Percentiles rank a stretch among this genome's conserved stretches.
Evolutionary conservation across 2,329 filamentous ascomycete species (phyloP).

Genomic region (Penicillium corylophilum): DNA sequence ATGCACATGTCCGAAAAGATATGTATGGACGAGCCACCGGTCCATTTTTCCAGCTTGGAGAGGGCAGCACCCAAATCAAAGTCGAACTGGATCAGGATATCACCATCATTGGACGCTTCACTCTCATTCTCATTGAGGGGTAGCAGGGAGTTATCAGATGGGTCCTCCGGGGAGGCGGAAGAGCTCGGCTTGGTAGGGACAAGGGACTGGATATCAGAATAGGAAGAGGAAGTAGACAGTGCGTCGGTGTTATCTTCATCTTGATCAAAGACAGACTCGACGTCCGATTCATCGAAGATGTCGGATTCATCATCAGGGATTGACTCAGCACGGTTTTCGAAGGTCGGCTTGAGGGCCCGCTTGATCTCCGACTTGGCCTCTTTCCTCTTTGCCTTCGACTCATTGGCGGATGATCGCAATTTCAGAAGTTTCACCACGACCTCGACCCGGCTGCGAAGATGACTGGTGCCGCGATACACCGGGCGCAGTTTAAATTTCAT

Average conservation of each 20-base stretch:
- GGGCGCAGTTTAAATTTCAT: conserved; percentile 9
- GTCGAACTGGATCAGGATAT: neutral
- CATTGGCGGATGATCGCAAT: conserved; percentile 9
- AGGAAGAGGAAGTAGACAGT: neutral
- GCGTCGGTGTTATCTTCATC: neutral
- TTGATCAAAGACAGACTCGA: neutral
- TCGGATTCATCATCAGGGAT: neutral
- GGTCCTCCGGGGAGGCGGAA: neutral
- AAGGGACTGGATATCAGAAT: neutral
- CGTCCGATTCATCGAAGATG: neutral
- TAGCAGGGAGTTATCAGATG: neutral
- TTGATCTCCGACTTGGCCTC: conserved; percentile 29
- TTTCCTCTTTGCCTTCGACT: neutral
- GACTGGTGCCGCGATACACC: neutral
- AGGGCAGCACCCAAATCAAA: neutral
- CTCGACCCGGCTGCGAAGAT: conserved; percentile 10
- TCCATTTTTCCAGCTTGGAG: conserved; percentile 1
- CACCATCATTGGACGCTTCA: neutral
- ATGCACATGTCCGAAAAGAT: neutral
- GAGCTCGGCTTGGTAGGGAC: neutral
- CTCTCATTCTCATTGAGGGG: neutral
- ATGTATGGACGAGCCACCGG: neutral
- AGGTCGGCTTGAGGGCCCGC: neutral
- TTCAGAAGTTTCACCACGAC: conserved; percentile 14
- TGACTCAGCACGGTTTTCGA: neutral